Conservation (phyloP, 768 basidiomycete genomes). For the Pilatotrama ljubarskyi region DNA sequence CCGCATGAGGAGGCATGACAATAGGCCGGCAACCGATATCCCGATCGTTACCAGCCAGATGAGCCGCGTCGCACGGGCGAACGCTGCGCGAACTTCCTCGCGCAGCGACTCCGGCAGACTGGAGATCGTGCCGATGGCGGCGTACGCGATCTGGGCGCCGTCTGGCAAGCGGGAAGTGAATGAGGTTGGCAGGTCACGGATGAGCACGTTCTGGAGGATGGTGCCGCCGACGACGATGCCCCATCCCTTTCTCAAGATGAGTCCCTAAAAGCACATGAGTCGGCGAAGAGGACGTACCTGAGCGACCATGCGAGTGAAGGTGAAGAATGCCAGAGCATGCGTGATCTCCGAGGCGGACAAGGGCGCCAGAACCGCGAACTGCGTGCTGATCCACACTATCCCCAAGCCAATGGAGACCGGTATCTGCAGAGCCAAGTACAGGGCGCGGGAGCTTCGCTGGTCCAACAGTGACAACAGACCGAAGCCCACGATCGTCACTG, state of each 20-base stretch:
- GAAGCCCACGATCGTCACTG: slow-evolving; percentile 34
- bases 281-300: too few relatives aligned
- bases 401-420: slow-evolving; percentile 35
- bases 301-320: slow-evolving; percentile 26
- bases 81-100: slow-evolving; percentile 31
- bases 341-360: slow-evolving; percentile 34
- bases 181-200: slow-evolving; percentile 28
- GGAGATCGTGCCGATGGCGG: slow-evolving; percentile 33
- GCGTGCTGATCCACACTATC: slow-evolving; percentile 7
- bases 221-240: slow-evolving; percentile 40
- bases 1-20: slow-evolving; percentile 30
- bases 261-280: too few relatives aligned
- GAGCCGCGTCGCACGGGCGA: slow-evolving; percentile 28
- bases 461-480: slow-evolving; percentile 36
- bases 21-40: slow-evolving; percentile 30
- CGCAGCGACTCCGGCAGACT: slow-evolving; percentile 26
- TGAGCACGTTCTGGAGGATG: slow-evolving; percentile 39
- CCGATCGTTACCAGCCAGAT: slow-evolving; percentile 37
- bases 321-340: slow-evolving; percentile 35
- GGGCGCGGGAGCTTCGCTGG: slow-evolving; percentile 17
- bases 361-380: slow-evolving; percentile 12
- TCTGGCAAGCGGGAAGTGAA: slow-evolving; percentile 30
- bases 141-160: slow-evolving; percentile 29
- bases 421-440: slow-evolving; percentile 24
- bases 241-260: too few relatives aligned